phyloP scores from a whole-genome alignment of 139 green algal genomes.

The Haematococcus lacustris region DNA sequence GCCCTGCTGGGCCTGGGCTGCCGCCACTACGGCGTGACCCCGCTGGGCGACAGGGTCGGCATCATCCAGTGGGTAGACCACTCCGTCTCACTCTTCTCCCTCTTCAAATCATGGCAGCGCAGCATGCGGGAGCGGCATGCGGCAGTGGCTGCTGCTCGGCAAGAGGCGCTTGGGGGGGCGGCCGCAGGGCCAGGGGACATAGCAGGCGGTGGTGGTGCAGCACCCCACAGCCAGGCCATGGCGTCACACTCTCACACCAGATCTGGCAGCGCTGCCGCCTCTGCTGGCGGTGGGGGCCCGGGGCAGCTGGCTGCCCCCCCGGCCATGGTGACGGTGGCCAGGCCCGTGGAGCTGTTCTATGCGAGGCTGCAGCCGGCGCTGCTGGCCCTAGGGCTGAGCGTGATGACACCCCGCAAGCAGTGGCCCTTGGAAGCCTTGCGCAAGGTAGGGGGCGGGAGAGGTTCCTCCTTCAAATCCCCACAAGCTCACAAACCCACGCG shows the following conservation, averaged over 20 bases:
- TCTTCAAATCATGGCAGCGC: constrained; percentile 73
- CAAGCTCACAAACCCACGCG: too few relatives aligned
- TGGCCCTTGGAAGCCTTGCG: constrained; percentile 31
- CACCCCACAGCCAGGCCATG: too few relatives aligned
- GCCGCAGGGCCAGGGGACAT: not conserved
- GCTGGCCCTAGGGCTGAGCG: constrained; percentile 31
- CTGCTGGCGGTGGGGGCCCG: not conserved
- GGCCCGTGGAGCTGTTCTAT: constrained; percentile 29
- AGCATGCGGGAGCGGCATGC: constrained; percentile 33
- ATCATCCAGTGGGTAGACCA: constrained; percentile 82
- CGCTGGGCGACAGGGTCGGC: constrained; percentile 58
- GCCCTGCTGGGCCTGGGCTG: constrained; percentile 7
- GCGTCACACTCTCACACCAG: too few relatives aligned
- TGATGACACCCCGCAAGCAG: constrained; percentile 18
- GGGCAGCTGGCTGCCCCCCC: not conserved
- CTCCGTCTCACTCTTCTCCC: constrained; percentile 62
- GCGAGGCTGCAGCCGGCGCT: constrained; percentile 27
- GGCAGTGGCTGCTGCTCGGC: constrained; percentile 30
- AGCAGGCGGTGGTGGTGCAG: not conserved
- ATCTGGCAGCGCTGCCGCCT: too few relatives aligned
- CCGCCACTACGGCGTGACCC: constrained; percentile 66
- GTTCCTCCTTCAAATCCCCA: too few relatives aligned
- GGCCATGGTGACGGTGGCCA: constrained; percentile 8
- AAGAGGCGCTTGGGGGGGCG: too few relatives aligned
- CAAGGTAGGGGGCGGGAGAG: constrained; percentile 7